These are phyloP conservation scores for Coix lacrymajobi DNA, from an alignment of 176 grass and related monocot genomes.

Conservation along the genomic window DNA sequence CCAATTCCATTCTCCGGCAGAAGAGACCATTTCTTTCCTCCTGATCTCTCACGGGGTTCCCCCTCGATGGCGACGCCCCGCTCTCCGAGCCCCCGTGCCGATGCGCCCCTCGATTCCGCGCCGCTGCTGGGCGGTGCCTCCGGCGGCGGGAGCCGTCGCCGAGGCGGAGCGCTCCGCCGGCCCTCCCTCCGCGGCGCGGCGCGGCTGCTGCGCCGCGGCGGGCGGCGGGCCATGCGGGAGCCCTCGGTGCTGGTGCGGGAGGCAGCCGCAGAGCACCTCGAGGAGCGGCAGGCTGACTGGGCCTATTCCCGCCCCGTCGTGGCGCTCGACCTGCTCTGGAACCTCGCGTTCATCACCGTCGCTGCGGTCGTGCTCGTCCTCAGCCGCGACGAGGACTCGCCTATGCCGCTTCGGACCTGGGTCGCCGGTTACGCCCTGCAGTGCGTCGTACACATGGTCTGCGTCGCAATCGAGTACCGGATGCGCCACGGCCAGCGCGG, in stretches of 20 bases:
- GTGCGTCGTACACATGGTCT: slow-evolving; percentile 74
- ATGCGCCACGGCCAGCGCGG: slow-evolving; percentile 40
- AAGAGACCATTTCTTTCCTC: slow-evolving; percentile 18
- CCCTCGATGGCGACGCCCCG: slow-evolving; percentile 39
- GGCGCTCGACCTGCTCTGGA: slow-evolving; percentile 74
- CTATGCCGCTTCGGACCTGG: slow-evolving; percentile 68
- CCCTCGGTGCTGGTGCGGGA: slow-evolving; percentile 44
- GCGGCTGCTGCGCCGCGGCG: slow-evolving; percentile 44
- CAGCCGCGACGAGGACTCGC: slow-evolving; percentile 44
- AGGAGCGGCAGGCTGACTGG: slow-evolving; percentile 77
- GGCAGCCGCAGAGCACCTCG: slow-evolving; percentile 70
- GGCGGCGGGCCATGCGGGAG: slow-evolving; percentile 59
- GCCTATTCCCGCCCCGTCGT: slow-evolving; percentile 73
- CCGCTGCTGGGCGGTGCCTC: slow-evolving; percentile 48
- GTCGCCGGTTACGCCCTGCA: slow-evolving; percentile 77
- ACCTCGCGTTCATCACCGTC: slow-evolving; percentile 62
- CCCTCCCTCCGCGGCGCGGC: slow-evolving; percentile 51
- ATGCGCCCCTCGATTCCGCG: slow-evolving; percentile 41
- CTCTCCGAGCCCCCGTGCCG: slow-evolving; percentile 30
- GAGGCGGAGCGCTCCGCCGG: slow-evolving; percentile 41
- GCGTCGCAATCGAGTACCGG: slow-evolving; percentile 73
- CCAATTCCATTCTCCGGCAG: slow-evolving; percentile 23
- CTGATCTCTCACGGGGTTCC: slow-evolving; percentile 22
- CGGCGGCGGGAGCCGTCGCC: slow-evolving; percentile 1
- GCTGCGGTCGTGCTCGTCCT: slow-evolving; percentile 57